Evolutionary conservation across 768 basidiomycete genomes (phyloP), one percentile per base, ranked within the genome.

Genomic region (Tylopilus sp.): DNA sequence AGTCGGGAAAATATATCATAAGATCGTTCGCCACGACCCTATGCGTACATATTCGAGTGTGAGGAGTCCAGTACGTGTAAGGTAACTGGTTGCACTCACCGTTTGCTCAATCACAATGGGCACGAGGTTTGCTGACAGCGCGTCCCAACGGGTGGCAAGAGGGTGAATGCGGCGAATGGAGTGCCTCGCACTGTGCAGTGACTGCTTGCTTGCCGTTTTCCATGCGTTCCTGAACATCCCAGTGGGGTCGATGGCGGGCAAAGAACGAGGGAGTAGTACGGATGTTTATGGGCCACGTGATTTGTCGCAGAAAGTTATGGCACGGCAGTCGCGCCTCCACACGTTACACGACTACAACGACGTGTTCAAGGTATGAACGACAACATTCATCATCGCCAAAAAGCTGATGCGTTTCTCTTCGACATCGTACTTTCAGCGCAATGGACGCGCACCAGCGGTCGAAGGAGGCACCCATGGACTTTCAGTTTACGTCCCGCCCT

Each of bases 1-100:
- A 98, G 78, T 20, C 95, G 82, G 33, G 95, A 98, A 71, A 93
- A 98, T 50, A 98, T 97, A 65, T 98, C 95, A 72, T 97, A 95
- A 23, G 89, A 91, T 33, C 91, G 79, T 69, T 92, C 91, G 12
- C 91, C 90, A 61, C 91, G 79, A 41, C 87, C 88, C 88, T 91
- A 58, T 3, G 46, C 45, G 51, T 43, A 51, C 40, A 58, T 49
- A 40, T 45, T 15, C 18, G 43, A 8, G 26, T 13, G 35, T 66
- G 57, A 68, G 59, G 36, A 18, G 15, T 46, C 42, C 33, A 38
- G 48, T 46, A 52, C 40, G 11, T 35, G 51, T 7, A 51, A 57
- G 31, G 49, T 36, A 23, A 51, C 13, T n/a, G 10, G 25, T 11
- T 40, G 52, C 8, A 57, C 74, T 59, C 59, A 92, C 91, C 21